These are phyloP conservation scores for Chamaecrista fasciculata DNA, from an alignment of 306 rosid species.

Conservation along the genomic window DNA sequence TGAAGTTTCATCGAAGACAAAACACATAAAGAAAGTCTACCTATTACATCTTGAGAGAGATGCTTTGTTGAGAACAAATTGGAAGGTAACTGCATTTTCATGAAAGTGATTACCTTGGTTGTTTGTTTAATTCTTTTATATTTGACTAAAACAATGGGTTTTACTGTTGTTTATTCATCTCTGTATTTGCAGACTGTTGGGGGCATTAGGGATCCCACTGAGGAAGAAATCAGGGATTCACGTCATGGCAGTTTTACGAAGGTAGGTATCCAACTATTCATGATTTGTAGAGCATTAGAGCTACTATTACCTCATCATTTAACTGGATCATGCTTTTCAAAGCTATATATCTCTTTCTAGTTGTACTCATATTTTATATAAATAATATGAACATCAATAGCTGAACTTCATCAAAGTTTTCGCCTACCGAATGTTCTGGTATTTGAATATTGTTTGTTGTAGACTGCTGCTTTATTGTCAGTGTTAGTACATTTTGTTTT, in stretches of 20 bases:
- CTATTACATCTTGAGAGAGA: conserved; percentile 47
- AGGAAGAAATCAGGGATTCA: conserved; percentile 36
- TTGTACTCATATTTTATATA: too few species aligned
- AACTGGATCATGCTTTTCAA: too few species aligned
- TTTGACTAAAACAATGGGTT: neutral
- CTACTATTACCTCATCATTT: too few species aligned
- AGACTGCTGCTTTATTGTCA: neutral
- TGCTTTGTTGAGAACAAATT: conserved; percentile 44
- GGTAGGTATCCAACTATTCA: too few species aligned
- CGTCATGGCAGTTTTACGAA: conserved; percentile 50
- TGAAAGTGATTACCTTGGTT: neutral
- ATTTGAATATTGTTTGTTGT: neutral
- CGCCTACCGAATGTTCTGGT: neutral
- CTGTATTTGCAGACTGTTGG: conserved; percentile 48
- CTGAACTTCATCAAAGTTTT: neutral
- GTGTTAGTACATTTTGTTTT: neutral
- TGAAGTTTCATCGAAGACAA: conserved; percentile 55
- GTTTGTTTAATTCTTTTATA: neutral
- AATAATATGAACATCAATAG: too few species aligned
- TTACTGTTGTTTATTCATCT: neutral
- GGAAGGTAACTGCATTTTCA: conserved; percentile 48
- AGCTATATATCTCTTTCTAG: too few species aligned
- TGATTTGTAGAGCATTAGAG: too few species aligned
- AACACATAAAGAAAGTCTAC: conserved; percentile 42
- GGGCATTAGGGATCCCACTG: conserved; percentile 40